A percentile compares a stretch with the other conserved stretches of the same genome.
These are phyloP conservation scores for Penicillium atrosanguineum DNA, from an alignment of 495 filamentous ascomycete genomes.

Conservation along the genomic window DNA sequence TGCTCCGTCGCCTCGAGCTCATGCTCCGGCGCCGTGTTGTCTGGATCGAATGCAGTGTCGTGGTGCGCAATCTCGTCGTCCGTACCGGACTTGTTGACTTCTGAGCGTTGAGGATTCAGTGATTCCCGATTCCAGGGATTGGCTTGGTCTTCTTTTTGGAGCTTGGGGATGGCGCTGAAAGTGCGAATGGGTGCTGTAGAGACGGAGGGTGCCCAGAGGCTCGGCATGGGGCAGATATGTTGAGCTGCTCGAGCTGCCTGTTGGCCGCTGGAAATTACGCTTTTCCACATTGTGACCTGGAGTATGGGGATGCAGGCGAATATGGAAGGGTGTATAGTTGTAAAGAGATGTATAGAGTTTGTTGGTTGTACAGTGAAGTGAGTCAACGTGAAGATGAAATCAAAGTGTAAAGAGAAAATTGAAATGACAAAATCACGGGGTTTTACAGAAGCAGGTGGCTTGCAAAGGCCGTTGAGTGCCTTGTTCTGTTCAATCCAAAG, in stretches of 20 bases:
- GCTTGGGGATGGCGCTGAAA: slow-evolving; percentile 16
- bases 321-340: background rate
- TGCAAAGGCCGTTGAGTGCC: slow-evolving; percentile 1
- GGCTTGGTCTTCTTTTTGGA: slow-evolving; percentile 31
- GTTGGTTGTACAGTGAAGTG: background rate
- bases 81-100: slow-evolving; percentile 57
- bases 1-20: slow-evolving; percentile 43
- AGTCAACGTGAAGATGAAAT: no score
- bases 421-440: background rate
- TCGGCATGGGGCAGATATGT: background rate
- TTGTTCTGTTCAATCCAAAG: slow-evolving; percentile 9
- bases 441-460: background rate
- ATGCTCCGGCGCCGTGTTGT: slow-evolving; percentile 54
- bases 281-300: slow-evolving; percentile 21
- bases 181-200: slow-evolving; percentile 1
- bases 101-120: slow-evolving; percentile 53
- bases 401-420: background rate
- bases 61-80: slow-evolving; percentile 52
- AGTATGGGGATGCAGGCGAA: background rate
- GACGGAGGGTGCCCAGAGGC: background rate
- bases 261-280: slow-evolving; percentile 23
- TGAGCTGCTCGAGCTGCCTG: slow-evolving; percentile 11
- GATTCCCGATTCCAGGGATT: slow-evolving; percentile 47
- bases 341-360: background rate
- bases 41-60: slow-evolving; percentile 57